These are phyloP conservation scores for Penicillium nordicum DNA, from an alignment of 2,329 filamentous ascomycete genomes.

Conservation along the genomic window DNA sequence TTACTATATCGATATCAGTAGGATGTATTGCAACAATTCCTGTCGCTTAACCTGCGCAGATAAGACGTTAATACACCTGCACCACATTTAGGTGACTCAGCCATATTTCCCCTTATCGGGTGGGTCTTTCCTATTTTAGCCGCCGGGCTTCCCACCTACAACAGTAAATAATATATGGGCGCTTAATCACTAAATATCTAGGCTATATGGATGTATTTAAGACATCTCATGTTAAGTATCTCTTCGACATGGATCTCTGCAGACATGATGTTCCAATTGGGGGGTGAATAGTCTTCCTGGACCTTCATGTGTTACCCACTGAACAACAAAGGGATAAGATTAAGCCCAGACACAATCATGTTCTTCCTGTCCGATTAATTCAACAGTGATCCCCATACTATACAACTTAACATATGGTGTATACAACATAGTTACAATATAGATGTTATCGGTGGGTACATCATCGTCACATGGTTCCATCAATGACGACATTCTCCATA, in stretches of 20 bases:
- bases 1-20: background rate
- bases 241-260: background rate
- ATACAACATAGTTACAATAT: too few species aligned
- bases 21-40: background rate
- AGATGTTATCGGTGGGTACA: background rate
- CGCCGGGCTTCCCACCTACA: background rate
- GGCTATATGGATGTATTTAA: background rate
- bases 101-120: too few species aligned
- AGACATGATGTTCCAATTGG: background rate
- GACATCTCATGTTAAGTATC: too few species aligned
- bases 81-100: too few species aligned
- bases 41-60: too few species aligned
- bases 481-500: conserved; percentile 17
- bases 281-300: background rate
- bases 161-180: background rate
- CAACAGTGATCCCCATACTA: too few species aligned
- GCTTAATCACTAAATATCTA: background rate
- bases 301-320: background rate
- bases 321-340: too few species aligned
- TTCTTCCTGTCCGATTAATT: too few species aligned
- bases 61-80: too few species aligned
- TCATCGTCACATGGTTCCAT: conserved; percentile 10
- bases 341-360: too few species aligned
- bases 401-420: too few species aligned
- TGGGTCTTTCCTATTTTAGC: background rate